Evolutionary conservation across 2,329 filamentous ascomycete genomes (phyloP), one percentile per base, ranked within the genome.

Genomic region (Rhynchosporium agropyri): DNA sequence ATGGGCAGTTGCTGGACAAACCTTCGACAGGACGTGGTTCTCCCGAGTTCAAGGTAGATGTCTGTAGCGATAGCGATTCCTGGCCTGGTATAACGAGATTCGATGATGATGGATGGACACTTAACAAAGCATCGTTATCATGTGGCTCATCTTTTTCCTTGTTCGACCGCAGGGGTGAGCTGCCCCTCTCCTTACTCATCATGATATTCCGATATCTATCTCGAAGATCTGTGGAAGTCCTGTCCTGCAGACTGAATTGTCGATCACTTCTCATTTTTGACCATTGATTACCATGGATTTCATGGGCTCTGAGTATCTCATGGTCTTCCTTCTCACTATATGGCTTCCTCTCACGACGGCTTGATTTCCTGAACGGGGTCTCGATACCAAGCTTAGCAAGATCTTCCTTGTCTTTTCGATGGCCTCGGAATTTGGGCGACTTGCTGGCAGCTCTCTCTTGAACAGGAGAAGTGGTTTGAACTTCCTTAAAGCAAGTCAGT

Each of bases 301-400:
- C 77, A 43, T 87, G 81, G 0, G 86, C 86, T 63, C 83, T 78
- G 0, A 88, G 76, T 50, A 89, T 89, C 66, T 86, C 83, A 36
- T 77, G 77, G 69, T 89, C 86, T 63, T 89, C 86, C 66, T 85
- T 80, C 33, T 85, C 83, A 0, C 84, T 85, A 66, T 88, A 89
- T 0, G 84, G 81, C 3, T 83, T 79, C 54, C 86, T 78, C 71
- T 85, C 83, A 28, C 86, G 81, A 33, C 86, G 81, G 54, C 81
- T 79, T 0, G 85, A 87, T 70, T 84, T 84, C 65, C 83, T 85
- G 69, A 89, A 88, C 0, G 86, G 85, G 0, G 81, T 83, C 43
- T 80, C 79, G 55, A 89, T 88, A 40, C 86, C 86, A 9, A 89
- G 77, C 63, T 83, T 77, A 45, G 75, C 80, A 48, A 86, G 74